Conservation (phyloP, 2,329 filamentous ascomycete genomes). For the Botryotinia globosa region DNA sequence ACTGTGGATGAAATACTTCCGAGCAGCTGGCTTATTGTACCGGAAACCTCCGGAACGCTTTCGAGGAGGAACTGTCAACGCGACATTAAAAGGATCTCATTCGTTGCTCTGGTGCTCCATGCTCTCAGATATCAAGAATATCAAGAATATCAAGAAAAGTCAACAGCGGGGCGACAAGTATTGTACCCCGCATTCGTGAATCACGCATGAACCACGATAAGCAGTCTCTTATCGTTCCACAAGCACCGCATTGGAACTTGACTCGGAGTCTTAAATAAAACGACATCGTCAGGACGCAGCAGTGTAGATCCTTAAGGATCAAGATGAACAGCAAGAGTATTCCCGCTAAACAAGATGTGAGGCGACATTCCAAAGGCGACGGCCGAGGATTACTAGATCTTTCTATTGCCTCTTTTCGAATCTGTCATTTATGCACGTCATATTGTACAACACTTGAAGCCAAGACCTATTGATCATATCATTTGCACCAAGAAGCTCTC, state of each 20-base stretch:
- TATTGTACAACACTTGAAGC: background rate
- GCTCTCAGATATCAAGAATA: background rate
- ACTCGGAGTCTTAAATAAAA: background rate
- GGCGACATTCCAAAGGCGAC: background rate
- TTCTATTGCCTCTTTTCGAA: background rate
- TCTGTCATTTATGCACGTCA: background rate
- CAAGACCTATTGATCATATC: background rate
- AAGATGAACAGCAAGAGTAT: background rate
- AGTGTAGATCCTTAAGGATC: background rate
- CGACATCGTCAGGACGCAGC: background rate
- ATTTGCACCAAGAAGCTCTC: background rate
- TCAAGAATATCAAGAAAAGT: background rate
- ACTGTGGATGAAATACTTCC: background rate
- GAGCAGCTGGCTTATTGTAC: background rate
- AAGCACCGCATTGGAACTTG: background rate
- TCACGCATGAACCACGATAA: constrained; percentile 4
- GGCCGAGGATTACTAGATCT: background rate
- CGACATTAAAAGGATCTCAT: background rate
- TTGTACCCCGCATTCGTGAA: constrained; percentile 13
- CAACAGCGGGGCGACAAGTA: constrained; percentile 1
- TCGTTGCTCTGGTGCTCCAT: background rate
- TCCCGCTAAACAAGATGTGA: background rate
- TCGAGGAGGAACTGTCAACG: background rate
- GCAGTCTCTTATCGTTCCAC: constrained; percentile 14
- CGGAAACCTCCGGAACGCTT: background rate